Conservation (phyloP, 495 filamentous ascomycete genomes). For the Oidiodendron maius region DNA sequence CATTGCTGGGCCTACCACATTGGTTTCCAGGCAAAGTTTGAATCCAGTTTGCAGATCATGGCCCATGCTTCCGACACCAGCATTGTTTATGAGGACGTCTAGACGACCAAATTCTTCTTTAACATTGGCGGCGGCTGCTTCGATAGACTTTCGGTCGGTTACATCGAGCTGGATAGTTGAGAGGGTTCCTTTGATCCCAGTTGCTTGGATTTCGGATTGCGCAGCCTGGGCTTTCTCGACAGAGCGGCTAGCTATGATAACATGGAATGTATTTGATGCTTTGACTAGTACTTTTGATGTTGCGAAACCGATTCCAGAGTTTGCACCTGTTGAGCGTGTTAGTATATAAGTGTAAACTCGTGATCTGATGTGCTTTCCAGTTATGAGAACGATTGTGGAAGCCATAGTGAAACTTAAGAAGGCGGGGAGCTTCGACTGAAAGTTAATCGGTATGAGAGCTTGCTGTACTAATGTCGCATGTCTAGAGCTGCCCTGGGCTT, state of each 20-base stretch:
- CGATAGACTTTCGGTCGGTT: slow-evolving; percentile 33
- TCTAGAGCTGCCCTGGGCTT: no score
- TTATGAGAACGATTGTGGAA: slow-evolving; percentile 11
- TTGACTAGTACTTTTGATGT: slow-evolving; percentile 28
- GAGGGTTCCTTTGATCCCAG: slow-evolving; percentile 17
- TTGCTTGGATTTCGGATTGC: slow-evolving; percentile 14
- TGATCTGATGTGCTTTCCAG: slow-evolving; percentile 1
- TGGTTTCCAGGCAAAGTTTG: not conserved
- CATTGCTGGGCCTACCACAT: not conserved
- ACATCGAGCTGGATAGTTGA: slow-evolving; percentile 35
- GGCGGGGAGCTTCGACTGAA: no score
- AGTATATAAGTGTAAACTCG: slow-evolving; percentile 21
- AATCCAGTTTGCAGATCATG: not conserved
- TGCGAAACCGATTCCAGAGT: slow-evolving; percentile 41
- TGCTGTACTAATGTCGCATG: no score
- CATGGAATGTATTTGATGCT: slow-evolving; percentile 25
- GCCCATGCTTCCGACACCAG: slow-evolving; percentile 31
- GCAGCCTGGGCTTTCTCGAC: slow-evolving; percentile 23
- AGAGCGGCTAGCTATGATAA: slow-evolving; percentile 32
- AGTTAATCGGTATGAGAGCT: no score
- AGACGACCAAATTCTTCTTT: slow-evolving; percentile 31
- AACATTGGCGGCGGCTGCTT: slow-evolving; percentile 27
- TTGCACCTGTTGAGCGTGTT: slow-evolving; percentile 42
- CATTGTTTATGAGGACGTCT: slow-evolving; percentile 58
- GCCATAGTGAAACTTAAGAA: no score